phyloP scores from a whole-genome alignment of 2,329 filamentous ascomycete species.

The Aspergillus vadensis region DNA sequence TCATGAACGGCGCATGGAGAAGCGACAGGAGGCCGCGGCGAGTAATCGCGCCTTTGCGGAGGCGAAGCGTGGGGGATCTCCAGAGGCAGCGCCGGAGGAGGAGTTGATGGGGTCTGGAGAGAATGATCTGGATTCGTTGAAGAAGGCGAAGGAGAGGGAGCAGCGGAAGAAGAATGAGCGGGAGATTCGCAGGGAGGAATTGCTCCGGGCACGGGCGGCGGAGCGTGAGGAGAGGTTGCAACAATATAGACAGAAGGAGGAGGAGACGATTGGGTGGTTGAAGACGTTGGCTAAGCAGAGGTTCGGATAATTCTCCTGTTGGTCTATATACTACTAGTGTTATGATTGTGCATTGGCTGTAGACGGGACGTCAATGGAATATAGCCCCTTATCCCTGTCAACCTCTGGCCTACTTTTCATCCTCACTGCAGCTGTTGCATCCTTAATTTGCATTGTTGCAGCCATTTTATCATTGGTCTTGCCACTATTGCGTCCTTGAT shows the following conservation, averaged over 20 bases:
- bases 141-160: slow-evolving; percentile 64
- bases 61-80: slow-evolving; percentile 61
- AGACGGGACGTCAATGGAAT: background rate
- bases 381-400: background rate
- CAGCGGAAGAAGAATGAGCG: slow-evolving; percentile 79
- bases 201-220: slow-evolving; percentile 70
- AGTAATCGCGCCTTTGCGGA: slow-evolving; percentile 70
- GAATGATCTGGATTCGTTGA: slow-evolving; percentile 63
- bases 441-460: too few species aligned
- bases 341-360: background rate
- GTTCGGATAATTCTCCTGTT: slow-evolving; percentile 58
- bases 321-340: background rate
- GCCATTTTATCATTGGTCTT: too few species aligned
- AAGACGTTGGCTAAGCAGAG: slow-evolving; percentile 75
- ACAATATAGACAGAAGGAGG: slow-evolving; percentile 74
- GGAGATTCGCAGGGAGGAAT: slow-evolving; percentile 79
- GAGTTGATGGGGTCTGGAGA: slow-evolving; percentile 72
- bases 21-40: slow-evolving; percentile 71
- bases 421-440: too few species aligned
- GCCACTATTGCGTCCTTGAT: too few species aligned
- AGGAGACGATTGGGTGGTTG: slow-evolving; percentile 80
- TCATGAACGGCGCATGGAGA: slow-evolving; percentile 82
- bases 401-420: too few species aligned
- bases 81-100: slow-evolving; percentile 65
- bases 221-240: slow-evolving; percentile 77